Conservation (phyloP, 2,329 filamentous ascomycete genomes). For the Coniella lustricola region DNA sequence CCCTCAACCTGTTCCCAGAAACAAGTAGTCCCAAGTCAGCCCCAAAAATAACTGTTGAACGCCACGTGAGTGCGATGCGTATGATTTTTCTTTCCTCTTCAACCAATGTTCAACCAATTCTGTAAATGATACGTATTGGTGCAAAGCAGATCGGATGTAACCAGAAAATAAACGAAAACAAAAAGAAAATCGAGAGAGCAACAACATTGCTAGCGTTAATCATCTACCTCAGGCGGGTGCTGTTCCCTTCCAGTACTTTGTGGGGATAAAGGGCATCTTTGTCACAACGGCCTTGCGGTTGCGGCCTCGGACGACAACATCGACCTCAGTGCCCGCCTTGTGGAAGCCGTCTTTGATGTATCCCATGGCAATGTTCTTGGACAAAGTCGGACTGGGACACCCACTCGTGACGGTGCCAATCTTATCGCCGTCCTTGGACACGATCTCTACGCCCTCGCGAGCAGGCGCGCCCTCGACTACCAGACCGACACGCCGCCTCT, state of each 20-base stretch:
- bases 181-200: neutral
- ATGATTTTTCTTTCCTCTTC: no score
- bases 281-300: conserved; percentile 66
- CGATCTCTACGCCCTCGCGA: conserved; percentile 77
- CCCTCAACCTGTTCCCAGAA: no score
- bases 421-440: conserved; percentile 54
- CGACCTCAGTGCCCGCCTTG: conserved; percentile 76
- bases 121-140: no score
- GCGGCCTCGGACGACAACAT: conserved; percentile 71
- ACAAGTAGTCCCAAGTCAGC: no score
- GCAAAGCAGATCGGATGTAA: no score
- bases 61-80: neutral
- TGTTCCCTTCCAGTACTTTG: conserved; percentile 61
- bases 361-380: conserved; percentile 93
- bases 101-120: no score
- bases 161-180: no score
- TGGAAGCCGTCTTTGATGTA: conserved; percentile 77
- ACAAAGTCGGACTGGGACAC: conserved; percentile 77
- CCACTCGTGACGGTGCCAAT: conserved; percentile 84
- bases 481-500: conserved; percentile 71
- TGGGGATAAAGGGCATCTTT: conserved; percentile 84
- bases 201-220: neutral
- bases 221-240: conserved; percentile 13
- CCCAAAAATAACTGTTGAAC: neutral
- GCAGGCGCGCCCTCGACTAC: conserved; percentile 81